These are phyloP conservation scores for Crotalaria pallida DNA, from an alignment of 306 rosid genomes.

Conservation along the genomic window DNA sequence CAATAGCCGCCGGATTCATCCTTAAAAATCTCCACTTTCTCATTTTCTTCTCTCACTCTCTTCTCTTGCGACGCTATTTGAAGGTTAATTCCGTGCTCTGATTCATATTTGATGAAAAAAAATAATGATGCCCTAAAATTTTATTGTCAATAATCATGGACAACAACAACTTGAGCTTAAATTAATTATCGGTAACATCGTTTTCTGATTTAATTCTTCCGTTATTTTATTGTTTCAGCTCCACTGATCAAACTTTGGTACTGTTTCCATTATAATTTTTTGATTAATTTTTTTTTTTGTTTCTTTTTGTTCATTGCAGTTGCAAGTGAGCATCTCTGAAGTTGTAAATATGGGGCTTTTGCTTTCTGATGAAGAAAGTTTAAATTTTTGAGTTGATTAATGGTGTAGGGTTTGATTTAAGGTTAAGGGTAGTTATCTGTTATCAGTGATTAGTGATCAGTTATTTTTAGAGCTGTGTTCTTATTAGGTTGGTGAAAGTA, in stretches of 20 bases:
- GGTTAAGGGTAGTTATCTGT: conserved; percentile 19
- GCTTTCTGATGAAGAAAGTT: conserved; percentile 12
- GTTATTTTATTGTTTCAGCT: conserved; percentile 16
- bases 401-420: conserved; percentile 30
- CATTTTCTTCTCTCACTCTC: neutral
- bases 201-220: conserved; percentile 8
- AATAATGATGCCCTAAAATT: neutral
- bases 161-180: neutral
- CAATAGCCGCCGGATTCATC: conserved; percentile 77
- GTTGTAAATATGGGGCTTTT: conserved; percentile 36
- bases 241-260: neutral
- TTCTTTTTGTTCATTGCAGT: conserved; percentile 16
- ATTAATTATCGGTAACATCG: neutral
- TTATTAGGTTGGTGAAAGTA: conserved; percentile 2
- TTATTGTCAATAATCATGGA: conserved; percentile 11
- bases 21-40: conserved; percentile 6
- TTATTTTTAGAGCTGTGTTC: neutral
- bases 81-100: neutral
- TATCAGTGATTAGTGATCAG: neutral
- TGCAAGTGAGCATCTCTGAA: conserved; percentile 9
- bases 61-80: neutral
- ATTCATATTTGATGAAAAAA: neutral
- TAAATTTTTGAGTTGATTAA: conserved; percentile 16
- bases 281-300: neutral
- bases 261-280: conserved; percentile 9